Evolutionary conservation across 371 early-diverging fungal genomes (phyloP).

Genomic region (Catenaria anguillulae): DNA sequence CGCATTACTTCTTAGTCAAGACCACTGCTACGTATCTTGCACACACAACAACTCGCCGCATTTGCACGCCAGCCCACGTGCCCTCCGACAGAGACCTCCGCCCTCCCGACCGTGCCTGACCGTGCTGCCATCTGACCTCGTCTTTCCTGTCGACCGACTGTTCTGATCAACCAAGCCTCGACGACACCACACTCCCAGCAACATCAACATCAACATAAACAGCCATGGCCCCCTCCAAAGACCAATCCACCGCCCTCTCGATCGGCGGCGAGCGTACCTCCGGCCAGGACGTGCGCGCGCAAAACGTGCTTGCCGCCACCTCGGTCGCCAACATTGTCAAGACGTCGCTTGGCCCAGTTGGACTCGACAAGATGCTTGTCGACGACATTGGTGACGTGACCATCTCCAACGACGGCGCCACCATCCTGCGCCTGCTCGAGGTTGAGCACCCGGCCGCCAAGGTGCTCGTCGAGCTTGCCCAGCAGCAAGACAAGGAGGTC

Average conservation of each 20-base stretch:
- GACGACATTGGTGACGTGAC: conserved; percentile 99
- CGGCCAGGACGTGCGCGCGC: conserved; percentile 83
- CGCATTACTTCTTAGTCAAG: too few relatives aligned
- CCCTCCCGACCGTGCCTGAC: too few relatives aligned
- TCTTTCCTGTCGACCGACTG: too few relatives aligned
- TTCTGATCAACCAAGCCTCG: background rate
- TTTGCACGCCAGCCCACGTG: too few relatives aligned
- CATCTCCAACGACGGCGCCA: conserved; percentile 99
- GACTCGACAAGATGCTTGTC: conserved; percentile 99
- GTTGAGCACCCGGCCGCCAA: conserved; percentile 97
- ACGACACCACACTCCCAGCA: too few relatives aligned
- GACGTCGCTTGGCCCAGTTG: conserved; percentile 98
- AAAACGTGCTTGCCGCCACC: conserved; percentile 50
- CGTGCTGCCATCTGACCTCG: too few relatives aligned
- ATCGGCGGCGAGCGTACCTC: conserved; percentile 72
- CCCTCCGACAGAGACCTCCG: too few relatives aligned
- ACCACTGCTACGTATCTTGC: too few relatives aligned
- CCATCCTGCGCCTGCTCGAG: conserved; percentile 92
- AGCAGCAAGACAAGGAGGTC: conserved; percentile 98
- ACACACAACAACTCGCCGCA: too few relatives aligned
- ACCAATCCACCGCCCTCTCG: conserved; percentile 15
- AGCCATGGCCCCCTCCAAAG: conserved; percentile 4
- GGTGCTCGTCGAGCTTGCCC: conserved; percentile 96
- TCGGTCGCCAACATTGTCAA: conserved; percentile 97
- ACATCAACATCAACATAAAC: background rate